Conservation (phyloP, 345 rosid species). For the Pelargonium nanum region DNA sequence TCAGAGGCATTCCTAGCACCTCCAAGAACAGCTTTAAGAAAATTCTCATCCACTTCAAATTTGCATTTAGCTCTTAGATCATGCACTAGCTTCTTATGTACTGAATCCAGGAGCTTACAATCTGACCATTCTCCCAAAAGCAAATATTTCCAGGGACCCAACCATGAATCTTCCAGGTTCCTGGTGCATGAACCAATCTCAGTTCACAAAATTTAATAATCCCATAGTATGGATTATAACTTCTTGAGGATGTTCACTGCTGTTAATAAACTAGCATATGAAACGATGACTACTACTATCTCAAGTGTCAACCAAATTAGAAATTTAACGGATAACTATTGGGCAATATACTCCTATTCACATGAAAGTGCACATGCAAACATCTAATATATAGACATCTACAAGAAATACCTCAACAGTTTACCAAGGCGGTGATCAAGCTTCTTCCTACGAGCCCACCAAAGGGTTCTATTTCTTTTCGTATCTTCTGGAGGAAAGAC, state of each 20-base stretch:
- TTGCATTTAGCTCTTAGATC: constrained; percentile 70
- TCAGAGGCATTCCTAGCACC: constrained; percentile 29
- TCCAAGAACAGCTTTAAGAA: constrained; percentile 50
- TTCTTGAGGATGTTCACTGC: neutral
- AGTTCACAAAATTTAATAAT: neutral
- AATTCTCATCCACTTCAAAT: constrained; percentile 46
- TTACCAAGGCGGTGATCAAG: constrained; percentile 62
- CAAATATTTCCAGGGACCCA: constrained; percentile 71
- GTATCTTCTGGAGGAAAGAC: constrained; percentile 43
- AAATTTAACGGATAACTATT: too few relatives aligned
- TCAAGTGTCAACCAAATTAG: too few relatives aligned
- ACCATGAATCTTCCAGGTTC: constrained; percentile 75
- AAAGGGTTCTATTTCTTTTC: constrained; percentile 34
- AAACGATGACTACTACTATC: too few relatives aligned
- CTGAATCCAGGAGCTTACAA: constrained; percentile 27
- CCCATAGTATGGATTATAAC: too few relatives aligned
- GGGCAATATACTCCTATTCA: too few relatives aligned
- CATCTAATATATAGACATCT: too few relatives aligned
- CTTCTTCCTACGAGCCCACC: constrained; percentile 79
- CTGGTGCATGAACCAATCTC: constrained; percentile 19
- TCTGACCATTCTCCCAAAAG: constrained; percentile 55
- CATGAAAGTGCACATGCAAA: too few relatives aligned
- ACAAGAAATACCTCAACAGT: constrained; percentile 45
- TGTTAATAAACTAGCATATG: neutral
- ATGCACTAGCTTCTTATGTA: constrained; percentile 40